Evolutionary conservation across 225 moss, liverwort and hornwort species (phyloP), one percentile per base, ranked within the genome.

Genomic region (Pseudisothecium myosuroides): DNA sequence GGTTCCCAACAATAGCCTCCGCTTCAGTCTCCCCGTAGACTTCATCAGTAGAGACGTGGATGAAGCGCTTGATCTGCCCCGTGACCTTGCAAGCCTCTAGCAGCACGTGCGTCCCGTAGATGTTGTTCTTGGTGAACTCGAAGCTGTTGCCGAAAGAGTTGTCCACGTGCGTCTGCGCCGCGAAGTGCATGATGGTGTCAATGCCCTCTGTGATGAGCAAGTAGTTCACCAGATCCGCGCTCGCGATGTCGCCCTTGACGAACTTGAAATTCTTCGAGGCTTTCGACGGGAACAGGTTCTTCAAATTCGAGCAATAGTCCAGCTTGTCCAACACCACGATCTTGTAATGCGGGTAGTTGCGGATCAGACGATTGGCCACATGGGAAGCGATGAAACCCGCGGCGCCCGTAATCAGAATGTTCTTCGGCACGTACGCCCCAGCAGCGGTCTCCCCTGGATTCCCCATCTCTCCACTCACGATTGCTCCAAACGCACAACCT

Each of bases 141-240:
- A 93, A 91, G 50, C 93, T 93, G 89, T 93, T 93, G 28, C 93
- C 93, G 34, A 93, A 93, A 17, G 90, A 90, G 92, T 93, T 93
- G 82, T 93, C 93, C 15, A 93, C 93, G 87, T 93, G 93, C 37
- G 93, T 93, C 87, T 93, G 93, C 32, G 93, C 93, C 21, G 93
- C 93, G n/a, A 93, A 93, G 81, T 93, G 93, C 93, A 93, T 93
- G 69, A 93, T 91, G 7, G 93, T 93, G 84, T 93, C 93, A 27
- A 93, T 93, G 23, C 90, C 89, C 86, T 93, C 93, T 23, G 93
- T 93, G 64, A 90, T 89, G 67, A 93, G 90, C 66, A 93, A 68
- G 62, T 90, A 93, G 90, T 91, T 93, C 69, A 93, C 93, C 72
- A 93, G 93, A 91, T 93, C 93, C 45, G 93, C 93, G 47, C 93